Evolutionary conservation across 768 basidiomycete species (phyloP).

Genomic region (Hortiboletus flavorubellus): DNA sequence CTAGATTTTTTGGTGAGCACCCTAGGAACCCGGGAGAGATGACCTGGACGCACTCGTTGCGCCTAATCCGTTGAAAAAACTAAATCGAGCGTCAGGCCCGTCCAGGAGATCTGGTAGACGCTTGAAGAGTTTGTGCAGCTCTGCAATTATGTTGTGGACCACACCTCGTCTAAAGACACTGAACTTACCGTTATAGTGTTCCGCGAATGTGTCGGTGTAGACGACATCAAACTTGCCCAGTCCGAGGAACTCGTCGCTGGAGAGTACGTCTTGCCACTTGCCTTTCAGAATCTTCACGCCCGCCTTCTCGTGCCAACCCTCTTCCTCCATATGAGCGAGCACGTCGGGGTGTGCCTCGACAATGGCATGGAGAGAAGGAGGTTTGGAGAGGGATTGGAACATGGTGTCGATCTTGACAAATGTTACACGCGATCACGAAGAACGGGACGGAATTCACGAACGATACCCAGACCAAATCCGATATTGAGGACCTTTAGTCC

Average conservation of each 20-base stretch:
- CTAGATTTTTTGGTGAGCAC: conserved; percentile 38
- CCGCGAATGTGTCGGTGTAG: conserved; percentile 93
- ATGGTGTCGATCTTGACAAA: conserved; percentile 69
- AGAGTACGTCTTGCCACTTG: conserved; percentile 89
- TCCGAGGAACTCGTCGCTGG: conserved; percentile 51
- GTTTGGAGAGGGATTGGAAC: conserved; percentile 62
- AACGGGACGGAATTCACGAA: conserved; percentile 32
- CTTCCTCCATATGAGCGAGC: conserved; percentile 69
- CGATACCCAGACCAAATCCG: conserved; percentile 93
- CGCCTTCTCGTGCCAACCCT: conserved; percentile 74
- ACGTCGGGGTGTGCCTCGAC: conserved; percentile 95
- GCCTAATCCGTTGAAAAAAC: conserved; percentile 97
- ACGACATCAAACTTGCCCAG: conserved; percentile 82
- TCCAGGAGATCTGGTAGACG: conserved; percentile 72
- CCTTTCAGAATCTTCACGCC: conserved; percentile 83
- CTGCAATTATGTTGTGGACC: conserved; percentile 26
- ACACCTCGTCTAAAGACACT: not conserved
- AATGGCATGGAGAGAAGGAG: conserved; percentile 77
- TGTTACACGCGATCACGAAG: conserved; percentile 5
- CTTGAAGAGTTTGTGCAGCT: conserved; percentile 80
- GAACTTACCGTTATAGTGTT: conserved; percentile 65
- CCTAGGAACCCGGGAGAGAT: not conserved
- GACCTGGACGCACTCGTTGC: conserved; percentile 70
- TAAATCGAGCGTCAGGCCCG: conserved; percentile 73
- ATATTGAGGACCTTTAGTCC: conserved; percentile 78